Evolutionary conservation across 2,329 filamentous ascomycete genomes (phyloP), one percentile per base, ranked within the genome.

Genomic region (Ophiognomonia clavigignenti-juglandacearum): DNA sequence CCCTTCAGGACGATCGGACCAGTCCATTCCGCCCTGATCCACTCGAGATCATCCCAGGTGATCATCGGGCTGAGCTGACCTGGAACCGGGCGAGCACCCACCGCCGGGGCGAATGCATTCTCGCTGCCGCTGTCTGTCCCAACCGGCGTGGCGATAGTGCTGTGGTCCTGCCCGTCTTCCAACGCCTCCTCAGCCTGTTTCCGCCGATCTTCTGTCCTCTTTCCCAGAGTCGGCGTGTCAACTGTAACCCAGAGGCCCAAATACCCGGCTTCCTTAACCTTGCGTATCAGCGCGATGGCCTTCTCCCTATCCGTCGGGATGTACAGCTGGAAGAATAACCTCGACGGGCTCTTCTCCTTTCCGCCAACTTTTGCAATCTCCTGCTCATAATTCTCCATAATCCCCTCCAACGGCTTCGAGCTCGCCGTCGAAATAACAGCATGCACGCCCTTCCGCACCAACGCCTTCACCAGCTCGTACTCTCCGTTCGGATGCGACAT

Each of bases 391-490:
- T 64, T 55, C 43, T 67, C 63, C 34, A 67, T 65, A 2, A 63
- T 58, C 53, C 61, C 60, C 59, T 39, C 60, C 61, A 10, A 71
- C 64, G 53, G 35, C 45, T 52, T 53, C 32, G 49, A 54, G 39
- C 39, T 53, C 16, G 43, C 45, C 26, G 46, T 53, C n/a, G 34
- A 53, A 19, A 41, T 56, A 29, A 37, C 59, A 55, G 76, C 75
- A 29, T 75, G 62, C 35, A 76, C 70, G 37, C 71, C 61, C 27
- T 67, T 70, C 6, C 63, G 61, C 4, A 63, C 70, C 8, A 73
- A 68, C 19, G 68, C 71, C 53, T 70, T 64, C 27, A 71, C 65
- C 45, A 78, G 63, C 53, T 73, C 74, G n/a, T 69, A 53, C 57
- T 77, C 73, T 14, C 43, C 46, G 2, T 68, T 66, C 0, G 63